A percentile compares a stretch with the other conserved stretches of the same genome.
These are phyloP conservation scores for Niebla homalea DNA, from an alignment of 495 filamentous ascomycete genomes.

Conservation along the genomic window DNA sequence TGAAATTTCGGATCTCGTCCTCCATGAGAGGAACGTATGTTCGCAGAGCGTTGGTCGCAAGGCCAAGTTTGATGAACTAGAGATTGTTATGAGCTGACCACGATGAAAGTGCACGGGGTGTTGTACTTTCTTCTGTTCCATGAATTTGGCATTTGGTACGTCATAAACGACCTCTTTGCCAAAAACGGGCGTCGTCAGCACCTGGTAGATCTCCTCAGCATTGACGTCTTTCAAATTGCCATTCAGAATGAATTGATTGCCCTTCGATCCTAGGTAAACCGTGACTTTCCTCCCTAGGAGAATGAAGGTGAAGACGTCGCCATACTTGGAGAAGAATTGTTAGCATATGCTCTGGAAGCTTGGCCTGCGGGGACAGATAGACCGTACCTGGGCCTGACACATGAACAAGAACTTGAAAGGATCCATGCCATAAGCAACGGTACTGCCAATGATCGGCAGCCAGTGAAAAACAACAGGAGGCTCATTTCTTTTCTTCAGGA, in stretches of 20 bases:
- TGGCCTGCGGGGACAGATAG: not conserved
- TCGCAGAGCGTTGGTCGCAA: conserved; percentile 61
- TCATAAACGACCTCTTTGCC: conserved; percentile 79
- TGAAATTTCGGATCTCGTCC: conserved; percentile 55
- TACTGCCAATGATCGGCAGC: conserved; percentile 69
- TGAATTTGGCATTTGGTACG: conserved; percentile 71
- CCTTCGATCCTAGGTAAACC: conserved; percentile 61
- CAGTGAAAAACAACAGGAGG: conserved; percentile 77
- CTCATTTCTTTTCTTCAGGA: conserved; percentile 58
- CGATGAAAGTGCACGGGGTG: not conserved
- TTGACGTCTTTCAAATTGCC: conserved; percentile 69
- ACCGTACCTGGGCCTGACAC: conserved; percentile 52
- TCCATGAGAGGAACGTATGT: conserved; percentile 67
- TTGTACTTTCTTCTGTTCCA: conserved; percentile 62
- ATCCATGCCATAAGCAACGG: conserved; percentile 72
- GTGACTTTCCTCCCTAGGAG: conserved; percentile 64
- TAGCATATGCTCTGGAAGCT: not conserved
- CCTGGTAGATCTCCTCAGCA: conserved; percentile 70
- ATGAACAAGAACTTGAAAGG: conserved; percentile 65
- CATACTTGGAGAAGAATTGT: conserved; percentile 39
- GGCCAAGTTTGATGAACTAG: conserved; percentile 74
- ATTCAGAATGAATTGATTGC: conserved; percentile 80
- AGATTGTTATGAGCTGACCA: not conserved
- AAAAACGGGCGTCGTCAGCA: conserved; percentile 75
- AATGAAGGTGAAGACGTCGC: conserved; percentile 69